These are phyloP conservation scores for Malassezia pachydermatis DNA, from an alignment of 1,284 basidiomycete genomes.

Conservation along the genomic window DNA sequence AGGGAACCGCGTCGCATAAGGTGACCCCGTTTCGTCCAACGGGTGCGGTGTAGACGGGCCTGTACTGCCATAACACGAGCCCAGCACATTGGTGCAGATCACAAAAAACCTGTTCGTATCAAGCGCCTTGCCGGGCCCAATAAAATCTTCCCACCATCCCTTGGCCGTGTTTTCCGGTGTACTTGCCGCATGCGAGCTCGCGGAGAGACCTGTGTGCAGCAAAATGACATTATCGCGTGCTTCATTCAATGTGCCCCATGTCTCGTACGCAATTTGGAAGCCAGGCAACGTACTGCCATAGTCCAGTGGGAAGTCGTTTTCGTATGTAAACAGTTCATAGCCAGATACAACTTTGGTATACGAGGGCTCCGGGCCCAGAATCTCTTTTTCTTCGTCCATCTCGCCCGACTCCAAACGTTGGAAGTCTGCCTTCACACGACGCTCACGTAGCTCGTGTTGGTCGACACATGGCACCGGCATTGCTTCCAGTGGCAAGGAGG, in stretches of 20 bases:
- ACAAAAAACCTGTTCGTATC: slow-evolving; percentile 89
- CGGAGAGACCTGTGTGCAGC: slow-evolving; percentile 90
- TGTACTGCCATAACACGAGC: slow-evolving; percentile 93
- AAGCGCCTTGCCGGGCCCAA: slow-evolving; percentile 76
- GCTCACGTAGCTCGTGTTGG: slow-evolving; percentile 37
- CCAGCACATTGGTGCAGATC: slow-evolving; percentile 92
- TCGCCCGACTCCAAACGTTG: neutral
- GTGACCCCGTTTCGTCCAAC: slow-evolving; percentile 51
- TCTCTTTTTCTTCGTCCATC: slow-evolving; percentile 10
- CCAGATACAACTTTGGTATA: slow-evolving; percentile 50
- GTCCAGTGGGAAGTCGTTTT: slow-evolving; percentile 64
- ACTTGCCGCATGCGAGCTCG: slow-evolving; percentile 87
- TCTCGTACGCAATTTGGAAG: slow-evolving; percentile 89
- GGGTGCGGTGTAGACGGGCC: slow-evolving; percentile 76
- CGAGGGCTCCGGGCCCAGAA: slow-evolving; percentile 49
- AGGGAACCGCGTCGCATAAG: slow-evolving; percentile 82
- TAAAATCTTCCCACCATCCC: slow-evolving; percentile 98
- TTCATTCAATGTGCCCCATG: slow-evolving; percentile 81
- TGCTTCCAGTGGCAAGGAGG: neutral
- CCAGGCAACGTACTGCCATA: slow-evolving; percentile 58
- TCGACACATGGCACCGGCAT: slow-evolving; percentile 42
- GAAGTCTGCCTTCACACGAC: slow-evolving; percentile 20
- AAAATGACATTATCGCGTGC: slow-evolving; percentile 78
- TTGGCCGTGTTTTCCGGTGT: slow-evolving; percentile 65
- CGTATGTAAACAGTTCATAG: slow-evolving; percentile 47